phyloP scores from a whole-genome alignment of 768 basidiomycete species.

The Russula sp. region DNA sequence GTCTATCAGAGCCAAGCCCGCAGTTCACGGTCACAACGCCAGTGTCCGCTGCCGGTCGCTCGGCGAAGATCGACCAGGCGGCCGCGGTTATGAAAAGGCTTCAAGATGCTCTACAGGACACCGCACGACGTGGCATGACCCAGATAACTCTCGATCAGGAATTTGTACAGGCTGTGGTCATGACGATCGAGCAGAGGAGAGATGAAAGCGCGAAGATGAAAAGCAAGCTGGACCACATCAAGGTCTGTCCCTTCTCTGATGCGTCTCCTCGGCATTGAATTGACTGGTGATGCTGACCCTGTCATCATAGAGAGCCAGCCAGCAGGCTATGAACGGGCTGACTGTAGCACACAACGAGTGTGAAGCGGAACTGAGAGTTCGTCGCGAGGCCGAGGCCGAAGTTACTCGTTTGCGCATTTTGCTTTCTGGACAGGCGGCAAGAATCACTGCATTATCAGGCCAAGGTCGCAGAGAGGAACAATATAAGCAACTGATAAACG shows the following conservation, averaged over 20 bases:
- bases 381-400: slow-evolving; percentile 90
- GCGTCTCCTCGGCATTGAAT: slow-evolving; percentile 4
- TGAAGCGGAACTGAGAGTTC: slow-evolving; percentile 82
- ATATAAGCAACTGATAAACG: slow-evolving; percentile 73
- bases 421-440: slow-evolving; percentile 85
- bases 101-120: slow-evolving; percentile 59
- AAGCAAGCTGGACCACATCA: slow-evolving; percentile 77
- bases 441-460: slow-evolving; percentile 79
- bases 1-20: slow-evolving; percentile 32
- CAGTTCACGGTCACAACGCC: slow-evolving; percentile 50
- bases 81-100: slow-evolving; percentile 51
- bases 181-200: slow-evolving; percentile 61
- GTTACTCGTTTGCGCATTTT: slow-evolving; percentile 81
- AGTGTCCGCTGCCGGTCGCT: slow-evolving; percentile 35
- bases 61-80: slow-evolving; percentile 40
- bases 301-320: slow-evolving; percentile 70
- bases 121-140: slow-evolving; percentile 55
- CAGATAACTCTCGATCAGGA: slow-evolving; percentile 70
- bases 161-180: slow-evolving; percentile 68
- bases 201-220: slow-evolving; percentile 63
- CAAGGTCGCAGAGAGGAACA: slow-evolving; percentile 76
- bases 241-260: slow-evolving; percentile 51
- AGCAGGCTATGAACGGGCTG: slow-evolving; percentile 88
- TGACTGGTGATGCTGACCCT: neutral
- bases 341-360: slow-evolving; percentile 93